Percentiles rank a stretch among this genome's conserved stretches.
phyloP scores from a whole-genome alignment of 148 eudicot species.

The Chenopodium suecicum region DNA sequence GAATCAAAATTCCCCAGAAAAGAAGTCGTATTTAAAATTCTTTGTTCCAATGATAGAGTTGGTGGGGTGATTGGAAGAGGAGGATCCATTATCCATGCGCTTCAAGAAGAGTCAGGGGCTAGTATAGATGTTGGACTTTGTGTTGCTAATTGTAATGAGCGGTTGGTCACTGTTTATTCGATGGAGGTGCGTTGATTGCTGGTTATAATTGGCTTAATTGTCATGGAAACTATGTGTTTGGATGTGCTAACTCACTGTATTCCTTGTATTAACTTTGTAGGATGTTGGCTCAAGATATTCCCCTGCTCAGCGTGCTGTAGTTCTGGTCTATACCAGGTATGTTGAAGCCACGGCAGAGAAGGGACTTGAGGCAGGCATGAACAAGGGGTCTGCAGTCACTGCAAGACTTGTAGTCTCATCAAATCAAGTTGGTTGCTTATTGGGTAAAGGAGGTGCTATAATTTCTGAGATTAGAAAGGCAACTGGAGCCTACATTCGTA shows the following conservation, averaged over 20 bases:
- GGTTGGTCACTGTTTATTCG: constrained; percentile 63
- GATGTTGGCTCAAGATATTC: constrained; percentile 48
- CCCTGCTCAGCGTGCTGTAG: constrained; percentile 68
- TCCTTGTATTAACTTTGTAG: constrained; percentile 35
- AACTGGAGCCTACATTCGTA: constrained; percentile 55
- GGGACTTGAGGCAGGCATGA: constrained; percentile 39
- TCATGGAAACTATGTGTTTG: constrained; percentile 4
- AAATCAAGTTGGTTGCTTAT: constrained; percentile 64
- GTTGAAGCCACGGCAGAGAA: constrained; percentile 45
- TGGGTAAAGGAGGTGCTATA: constrained; percentile 77
- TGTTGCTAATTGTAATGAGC: constrained; percentile 54
- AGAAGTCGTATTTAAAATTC: constrained; percentile 57
- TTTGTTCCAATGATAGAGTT: constrained; percentile 55
- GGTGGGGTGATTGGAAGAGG: constrained; percentile 81
- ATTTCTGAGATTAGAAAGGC: constrained; percentile 73
- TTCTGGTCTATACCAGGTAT: constrained; percentile 53
- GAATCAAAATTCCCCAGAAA: constrained; percentile 35
- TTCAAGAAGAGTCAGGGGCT: constrained; percentile 74
- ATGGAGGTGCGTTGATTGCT: constrained; percentile 49
- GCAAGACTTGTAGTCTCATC: constrained; percentile 54
- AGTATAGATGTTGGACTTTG: constrained; percentile 45
- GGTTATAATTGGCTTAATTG: constrained; percentile 4
- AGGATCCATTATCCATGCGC: constrained; percentile 59
- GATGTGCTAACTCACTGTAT: constrained; percentile 13
- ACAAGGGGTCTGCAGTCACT: constrained; percentile 32